Base-by-base conservation (phyloP, 2,329 filamentous ascomycete genomes). In the Alternaria sp. region DNA sequence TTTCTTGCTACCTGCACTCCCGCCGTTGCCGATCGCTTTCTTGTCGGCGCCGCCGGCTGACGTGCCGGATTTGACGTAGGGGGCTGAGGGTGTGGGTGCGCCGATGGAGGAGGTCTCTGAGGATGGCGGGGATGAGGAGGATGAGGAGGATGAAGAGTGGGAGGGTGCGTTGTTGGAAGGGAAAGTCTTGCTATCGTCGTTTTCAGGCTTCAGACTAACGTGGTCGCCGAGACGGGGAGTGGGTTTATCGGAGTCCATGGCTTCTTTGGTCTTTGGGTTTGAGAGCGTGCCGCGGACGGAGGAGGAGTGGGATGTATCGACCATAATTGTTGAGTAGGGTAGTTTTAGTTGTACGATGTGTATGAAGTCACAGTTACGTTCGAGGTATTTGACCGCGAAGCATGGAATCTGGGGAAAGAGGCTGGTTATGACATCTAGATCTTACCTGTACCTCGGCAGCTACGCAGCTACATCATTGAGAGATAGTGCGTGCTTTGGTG, bases 211-310 rank as follows among this genome's bases (percentile, higher is more conserved):
- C 23, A 76, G 65, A 20, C 73, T 74, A 14, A 68, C 68, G n/a
- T 68, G 68, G 54, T 77, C 76, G 28, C 73, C 71, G 4, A 76
- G 63, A 23, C 60, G 58, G 18, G 72, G 61, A n/a, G 65, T 65
- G 2, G 57, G 58, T 20, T 57, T 64, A 53, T 50, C 47, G 25
- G 66, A 69, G 12, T 65, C 62, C 10, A 68, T 70, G 18, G 70
- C 66, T 49, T 65, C 63, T 63, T 69, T 55, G n/a, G 71, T 76
- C 47, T 75, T 75, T 25, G 72, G 73, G 56, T 76, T 74, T 8
- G 65, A 66, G n/a, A 78, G 60, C 1, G 75, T 78, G 49, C 75
- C 74, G 57, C 74, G 75, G 56, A 77, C 74, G 30, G 74, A 76
- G 54, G 70, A 67, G 51, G 75, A 78, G 25, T 61, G 60, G 9